Conservation (phyloP, 2,329 filamentous ascomycete species). For the Aspergillus sp. region DNA sequence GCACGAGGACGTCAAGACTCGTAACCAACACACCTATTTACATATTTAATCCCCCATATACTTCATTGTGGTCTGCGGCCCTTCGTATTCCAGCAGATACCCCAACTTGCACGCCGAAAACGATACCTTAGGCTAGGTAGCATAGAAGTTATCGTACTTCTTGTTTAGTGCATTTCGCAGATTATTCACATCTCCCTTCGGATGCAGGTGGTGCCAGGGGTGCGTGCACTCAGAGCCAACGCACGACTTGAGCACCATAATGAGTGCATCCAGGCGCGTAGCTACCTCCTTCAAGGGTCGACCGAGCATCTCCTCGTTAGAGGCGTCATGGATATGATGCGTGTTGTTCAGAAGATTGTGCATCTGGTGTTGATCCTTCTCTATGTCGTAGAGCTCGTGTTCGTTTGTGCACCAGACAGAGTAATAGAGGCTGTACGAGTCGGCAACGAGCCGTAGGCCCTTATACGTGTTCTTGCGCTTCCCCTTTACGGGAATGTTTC, state of each 20-base stretch:
- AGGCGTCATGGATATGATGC: too few species aligned
- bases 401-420: conserved; percentile 27
- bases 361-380: too few species aligned
- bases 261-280: conserved; percentile 47
- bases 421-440: conserved; percentile 25
- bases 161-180: conserved; percentile 43
- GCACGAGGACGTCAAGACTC: too few species aligned
- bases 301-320: too few species aligned
- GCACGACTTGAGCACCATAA: conserved; percentile 54
- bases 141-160: conserved; percentile 47
- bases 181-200: conserved; percentile 42
- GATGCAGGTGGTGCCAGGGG: conserved; percentile 51
- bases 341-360: too few species aligned
- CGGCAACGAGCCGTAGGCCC: conserved; percentile 23
- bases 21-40: too few species aligned
- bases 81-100: conserved; percentile 49
- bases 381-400: conserved; percentile 27
- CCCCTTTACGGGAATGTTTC: too few species aligned
- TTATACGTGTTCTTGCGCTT: conserved; percentile 26
- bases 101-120: conserved; percentile 48
- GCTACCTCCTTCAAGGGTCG: conserved; percentile 31
- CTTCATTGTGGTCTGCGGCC: too few species aligned
- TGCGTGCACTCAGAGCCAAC: conserved; percentile 44
- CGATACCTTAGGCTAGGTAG: conserved; percentile 40
- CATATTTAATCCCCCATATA: too few species aligned